Evolutionary conservation across 495 filamentous ascomycete species (phyloP), one percentile per base, ranked within the genome.

Genomic region (Aspergillus biplanus): DNA sequence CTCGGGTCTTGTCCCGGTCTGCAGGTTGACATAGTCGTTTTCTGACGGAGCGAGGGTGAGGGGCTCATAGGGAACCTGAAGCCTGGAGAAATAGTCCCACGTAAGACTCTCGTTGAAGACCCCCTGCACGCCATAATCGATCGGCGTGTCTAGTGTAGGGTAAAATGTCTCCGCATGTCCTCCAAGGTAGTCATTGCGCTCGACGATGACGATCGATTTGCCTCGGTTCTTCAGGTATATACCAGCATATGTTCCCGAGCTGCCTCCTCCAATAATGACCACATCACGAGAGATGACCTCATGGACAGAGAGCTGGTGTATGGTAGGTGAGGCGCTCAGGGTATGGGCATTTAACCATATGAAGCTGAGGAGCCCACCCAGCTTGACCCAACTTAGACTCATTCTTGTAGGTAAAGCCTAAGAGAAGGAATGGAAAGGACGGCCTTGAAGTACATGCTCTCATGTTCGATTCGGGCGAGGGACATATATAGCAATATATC

Each of bases 221-320:
- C 71, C 73, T 32, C 61, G 34, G 33, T 83, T 72, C 18, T 71
- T 70, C 0, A 85, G 72, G 15, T 68, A 58, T 13, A 83, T 71
- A 7, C 81, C 80, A 5, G 78, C 68, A 63, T 82, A 81, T 0
- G 78, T 82, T 1, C 82, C 82, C 4, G 75, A 58, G 0, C 78
- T 69, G 6, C 81, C 82, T n/a, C 82, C 81, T 4, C 80, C 82
- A 31, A 83, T 72, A 32, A 83, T 75, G 52, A 63, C 69, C 2
- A 85, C 72, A 68, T 83, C 78, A 5, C 72, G 70, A 6, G 34
- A 15, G 35, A 67, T 64, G 8, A 59, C 33, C 21, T 27, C 21
- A 27, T 2, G 2, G 21, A 2, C 21, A 27, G 21, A 27, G 21
- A 27, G 21, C 21, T 27, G 21, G 21, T 27, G 21, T 27, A 1